These are phyloP conservation scores for Punica granatum DNA, from an alignment of 345 rosid genomes.

Conservation along the genomic window DNA sequence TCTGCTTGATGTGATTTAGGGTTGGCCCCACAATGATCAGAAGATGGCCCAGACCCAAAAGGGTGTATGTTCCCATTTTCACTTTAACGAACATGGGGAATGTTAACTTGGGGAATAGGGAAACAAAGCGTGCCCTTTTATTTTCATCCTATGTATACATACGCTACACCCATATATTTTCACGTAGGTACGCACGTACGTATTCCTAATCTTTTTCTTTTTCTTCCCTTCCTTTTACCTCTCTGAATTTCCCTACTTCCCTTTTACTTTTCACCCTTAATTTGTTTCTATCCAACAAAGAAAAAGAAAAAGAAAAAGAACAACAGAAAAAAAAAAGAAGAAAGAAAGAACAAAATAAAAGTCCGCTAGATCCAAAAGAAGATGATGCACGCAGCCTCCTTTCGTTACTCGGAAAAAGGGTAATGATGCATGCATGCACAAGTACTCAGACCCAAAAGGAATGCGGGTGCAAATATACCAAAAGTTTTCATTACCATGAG, in stretches of 20 bases:
- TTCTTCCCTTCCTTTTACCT: not conserved
- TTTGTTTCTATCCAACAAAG: not conserved
- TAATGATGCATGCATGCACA: not conserved
- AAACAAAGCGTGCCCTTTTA: too few species aligned
- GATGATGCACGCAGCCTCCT: not conserved
- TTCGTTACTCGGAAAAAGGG: not conserved
- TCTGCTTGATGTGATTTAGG: not conserved
- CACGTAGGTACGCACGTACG: not conserved
- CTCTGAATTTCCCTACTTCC: not conserved
- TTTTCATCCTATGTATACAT: not conserved
- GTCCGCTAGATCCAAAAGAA: not conserved
- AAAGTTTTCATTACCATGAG: too few species aligned
- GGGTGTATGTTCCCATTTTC: not conserved
- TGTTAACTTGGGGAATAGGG: not conserved
- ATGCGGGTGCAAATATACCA: not conserved
- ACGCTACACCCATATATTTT: not conserved
- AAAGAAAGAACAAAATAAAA: not conserved
- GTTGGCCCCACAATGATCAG: not conserved
- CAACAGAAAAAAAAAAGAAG: not conserved
- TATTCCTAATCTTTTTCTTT: not conserved
- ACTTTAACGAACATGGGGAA: not conserved
- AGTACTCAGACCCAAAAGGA: not conserved
- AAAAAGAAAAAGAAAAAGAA: too few species aligned
- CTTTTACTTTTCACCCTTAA: slow-evolving; percentile 4
- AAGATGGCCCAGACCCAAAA: not conserved